Base-by-base conservation (phyloP, 2,329 filamentous ascomycete species). In the Fusarium robinianum region DNA sequence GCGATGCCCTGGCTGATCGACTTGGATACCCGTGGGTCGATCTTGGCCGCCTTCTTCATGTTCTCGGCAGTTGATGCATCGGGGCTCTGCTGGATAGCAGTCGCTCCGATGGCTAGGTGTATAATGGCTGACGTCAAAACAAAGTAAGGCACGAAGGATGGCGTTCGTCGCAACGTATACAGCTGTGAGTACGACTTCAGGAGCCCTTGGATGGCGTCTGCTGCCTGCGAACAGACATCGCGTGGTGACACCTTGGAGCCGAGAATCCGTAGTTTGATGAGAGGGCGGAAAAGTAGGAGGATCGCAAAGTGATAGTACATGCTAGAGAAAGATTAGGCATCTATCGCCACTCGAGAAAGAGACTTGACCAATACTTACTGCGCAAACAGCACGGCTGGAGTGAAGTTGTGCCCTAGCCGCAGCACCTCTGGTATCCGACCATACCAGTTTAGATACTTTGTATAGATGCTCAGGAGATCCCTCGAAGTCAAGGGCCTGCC, bases 241-340 rank as follows among this genome's bases (percentile, higher is more conserved):
- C 79, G 77, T 6, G 85, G 85, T 4, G 74, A 73, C 3, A 88
- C 72, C 37, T 78, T 77, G 6, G 83, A 86, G 7, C 81, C 79
- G 33, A 85, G 76, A 56, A 87, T 81, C 8, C 72, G 72, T 6
- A 83, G 61, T 51, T 81, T 87, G 60, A 88, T 83, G 24, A 90
- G 74, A 0, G 87, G 87, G 6, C 87, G 77, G 62, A 90, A 90
- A 2, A 90, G 76, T n/a, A 88, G 77, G 0, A 87, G 66, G n/a
- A 85, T 84, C 19, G 81, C 78, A 49, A 83, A 84, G 58, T 87
- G 79, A 60, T 87, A 86, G 51, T 87, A 82, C 83, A 87, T 84
- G 63, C 81, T 84, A n/a, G 46, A 5, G 8, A 4, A 34, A 11
- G 6, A 32, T 53, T 26, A 63, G 45, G n/a, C n/a, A n/a, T n/a